Evolutionary conservation across 306 rosid genomes (phyloP), one percentile per base, ranked within the genome.

Genomic region (Elaeagnus macrophylla): DNA sequence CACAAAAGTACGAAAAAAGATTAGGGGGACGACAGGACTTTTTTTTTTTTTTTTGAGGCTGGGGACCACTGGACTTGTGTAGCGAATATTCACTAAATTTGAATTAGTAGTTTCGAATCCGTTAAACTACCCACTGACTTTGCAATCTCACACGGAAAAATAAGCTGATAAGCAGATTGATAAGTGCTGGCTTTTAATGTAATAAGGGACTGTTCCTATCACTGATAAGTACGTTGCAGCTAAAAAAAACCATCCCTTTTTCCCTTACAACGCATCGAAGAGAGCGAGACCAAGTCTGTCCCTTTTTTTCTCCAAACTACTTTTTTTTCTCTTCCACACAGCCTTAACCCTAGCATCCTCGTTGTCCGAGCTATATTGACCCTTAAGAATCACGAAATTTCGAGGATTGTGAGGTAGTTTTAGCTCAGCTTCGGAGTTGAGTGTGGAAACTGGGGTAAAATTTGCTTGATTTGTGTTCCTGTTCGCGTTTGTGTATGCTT

Each of bases 341-440:
- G n/a, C n/a, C n/a, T n/a, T n/a, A 89, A 74, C 97, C 91, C 91
- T 84, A 88, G 81, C 74, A 54, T 60, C 58, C 72, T 84, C 65
- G 68, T 15, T 63, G 16, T 14, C n/a, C n/a, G 78, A 59, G 82
- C 57, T 54, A 13, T 59, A 53, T 61, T 67, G 12, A 55, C 38
- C 65, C 68, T 37, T 15, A 39, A 41, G 38, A 58, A 47, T 37
- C 60, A 46, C 56, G 38, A 13, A 39, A 32, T n/a, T 59, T 73
- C 61, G 38, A 14, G 55, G 67, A n/a, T n/a, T n/a, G n/a, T n/a
- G n/a, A n/a, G n/a, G n/a, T n/a, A 50, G 46, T 57, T 63, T 67
- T 60, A 61, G 71, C 71, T 67, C 54, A 9, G 75, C 68, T 66
- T 74, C 17, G 54, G 62, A 56, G 51, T 15, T 42, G 50, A 48